Conservation (phyloP, 192 early-diverging fungal genomes). For the Mortierella antarctica region DNA sequence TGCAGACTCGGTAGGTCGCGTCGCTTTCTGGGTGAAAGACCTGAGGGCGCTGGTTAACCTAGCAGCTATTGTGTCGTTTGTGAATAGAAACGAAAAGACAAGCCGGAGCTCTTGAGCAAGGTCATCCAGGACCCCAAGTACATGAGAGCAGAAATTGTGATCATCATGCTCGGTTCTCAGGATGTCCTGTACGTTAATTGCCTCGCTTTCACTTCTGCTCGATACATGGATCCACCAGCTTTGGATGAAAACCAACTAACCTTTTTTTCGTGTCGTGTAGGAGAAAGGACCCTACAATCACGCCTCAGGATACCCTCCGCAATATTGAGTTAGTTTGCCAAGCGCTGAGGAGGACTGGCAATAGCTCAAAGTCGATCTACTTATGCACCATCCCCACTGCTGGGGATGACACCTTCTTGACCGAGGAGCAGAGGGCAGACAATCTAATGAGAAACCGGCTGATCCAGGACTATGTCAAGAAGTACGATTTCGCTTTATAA, state of each 20-base stretch:
- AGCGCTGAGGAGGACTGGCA: slow-evolving; percentile 30
- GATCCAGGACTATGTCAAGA: slow-evolving; percentile 33
- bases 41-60: neutral
- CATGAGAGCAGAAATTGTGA: slow-evolving; percentile 45
- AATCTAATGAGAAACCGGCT: slow-evolving; percentile 36
- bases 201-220: neutral
- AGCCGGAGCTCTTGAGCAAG: slow-evolving; percentile 28
- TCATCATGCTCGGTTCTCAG: slow-evolving; percentile 50
- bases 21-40: neutral
- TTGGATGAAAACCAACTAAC: neutral
- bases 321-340: slow-evolving; percentile 48
- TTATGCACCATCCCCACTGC: slow-evolving; percentile 47
- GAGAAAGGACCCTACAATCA: slow-evolving; percentile 21
- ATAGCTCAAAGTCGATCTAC: slow-evolving; percentile 40
- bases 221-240: neutral
- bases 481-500: slow-evolving; percentile 1
- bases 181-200: slow-evolving; percentile 37
- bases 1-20: slow-evolving; percentile 40
- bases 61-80: neutral
- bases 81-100: slow-evolving; percentile 38
- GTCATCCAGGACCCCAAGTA: slow-evolving; percentile 43
- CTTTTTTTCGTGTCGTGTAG: neutral
- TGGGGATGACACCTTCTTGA: slow-evolving; percentile 43
- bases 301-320: slow-evolving; percentile 38
- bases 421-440: slow-evolving; percentile 19